Conservation (phyloP, 495 filamentous ascomycete genomes). For the Emericellopsis terricola region DNA sequence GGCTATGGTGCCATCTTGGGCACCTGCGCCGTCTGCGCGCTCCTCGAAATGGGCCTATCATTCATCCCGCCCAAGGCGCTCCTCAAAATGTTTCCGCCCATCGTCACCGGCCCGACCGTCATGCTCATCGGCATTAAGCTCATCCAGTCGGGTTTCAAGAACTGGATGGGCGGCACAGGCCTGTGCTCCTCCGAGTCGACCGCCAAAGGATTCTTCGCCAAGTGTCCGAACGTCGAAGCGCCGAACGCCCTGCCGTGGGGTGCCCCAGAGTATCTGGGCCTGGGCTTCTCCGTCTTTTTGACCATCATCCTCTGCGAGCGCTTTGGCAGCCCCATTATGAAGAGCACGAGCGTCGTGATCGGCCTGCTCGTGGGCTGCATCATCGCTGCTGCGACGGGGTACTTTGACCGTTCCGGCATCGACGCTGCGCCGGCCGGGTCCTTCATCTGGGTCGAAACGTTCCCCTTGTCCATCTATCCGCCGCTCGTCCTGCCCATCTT, state of each 20-base stretch:
- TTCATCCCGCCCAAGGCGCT: slow-evolving; percentile 55
- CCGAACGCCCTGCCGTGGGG: slow-evolving; percentile 82
- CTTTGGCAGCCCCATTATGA: slow-evolving; percentile 58
- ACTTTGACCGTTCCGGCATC: slow-evolving; percentile 59
- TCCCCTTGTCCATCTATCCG: slow-evolving; percentile 61
- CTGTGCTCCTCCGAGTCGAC: slow-evolving; percentile 33
- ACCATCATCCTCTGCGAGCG: slow-evolving; percentile 75
- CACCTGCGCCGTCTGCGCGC: slow-evolving; percentile 49
- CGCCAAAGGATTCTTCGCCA: slow-evolving; percentile 31
- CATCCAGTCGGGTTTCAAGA: slow-evolving; percentile 57
- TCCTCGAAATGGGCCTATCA: slow-evolving; percentile 57
- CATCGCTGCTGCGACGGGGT: slow-evolving; percentile 66
- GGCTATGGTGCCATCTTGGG: slow-evolving; percentile 77
- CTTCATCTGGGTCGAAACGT: slow-evolving; percentile 86
- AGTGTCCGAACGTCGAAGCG: slow-evolving; percentile 55
- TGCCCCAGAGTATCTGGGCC: slow-evolving; percentile 67
- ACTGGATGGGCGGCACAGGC: slow-evolving; percentile 70
- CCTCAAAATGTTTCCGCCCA: slow-evolving; percentile 67
- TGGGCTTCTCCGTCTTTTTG: slow-evolving; percentile 82
- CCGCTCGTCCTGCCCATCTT: slow-evolving; percentile 71
- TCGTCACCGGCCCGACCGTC: slow-evolving; percentile 77
- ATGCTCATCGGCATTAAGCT: slow-evolving; percentile 50
- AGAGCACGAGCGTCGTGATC: slow-evolving; percentile 54
- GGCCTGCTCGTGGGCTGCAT: slow-evolving; percentile 78
- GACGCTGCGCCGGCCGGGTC: slow-evolving; percentile 52